Evolutionary conservation across 441 rosid species (phyloP), one percentile per base, ranked within the genome.

Genomic region (Breynia disticha): DNA sequence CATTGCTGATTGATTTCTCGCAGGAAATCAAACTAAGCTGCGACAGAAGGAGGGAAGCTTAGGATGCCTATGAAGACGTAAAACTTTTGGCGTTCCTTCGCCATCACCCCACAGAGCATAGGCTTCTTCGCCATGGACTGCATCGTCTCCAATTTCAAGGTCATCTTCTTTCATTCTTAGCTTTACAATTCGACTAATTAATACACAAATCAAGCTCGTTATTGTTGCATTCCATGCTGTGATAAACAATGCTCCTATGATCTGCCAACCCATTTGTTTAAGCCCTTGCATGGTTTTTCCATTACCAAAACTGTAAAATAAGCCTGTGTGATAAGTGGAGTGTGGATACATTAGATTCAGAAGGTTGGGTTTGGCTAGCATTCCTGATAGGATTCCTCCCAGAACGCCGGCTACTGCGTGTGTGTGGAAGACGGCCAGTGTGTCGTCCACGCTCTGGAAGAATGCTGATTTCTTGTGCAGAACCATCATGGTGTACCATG

Each of bases 401-500:
- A 76, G 60, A 59, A 70, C 8, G n/a, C 79, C 83, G 1, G 86
- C 81, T 47, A 76, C 83, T 0, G 83, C 86, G 1, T 80, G 86
- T 3, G 84, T 80, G 70, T 83, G 86, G 60, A 83, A 80, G 11
- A 80, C 90, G 9, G 76, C 84, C 37, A 78, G 51, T 13, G 86
- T 80, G 62, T 80, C 90, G 39, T 83, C 90, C 15, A 83, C 81
- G 7, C 71, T 76, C 54, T 78, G 86, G 60, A 80, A 75, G 72
- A 80, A 73, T 5, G 74, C 76, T 9, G 56, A 71, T 64, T 55
- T 75, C 63, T 51, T 65, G 67, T 83, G 80, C 56, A 83, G 45
- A 8, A 78, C 72, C 86, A 80, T 78, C 86, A 80, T 76, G 6
- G 83, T 78, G 73, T 76, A 80, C 86, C 86, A 73, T 17, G 86